These are phyloP conservation scores for Pseudonectria buxi DNA, from an alignment of 2,329 filamentous ascomycete genomes.

Conservation along the genomic window DNA sequence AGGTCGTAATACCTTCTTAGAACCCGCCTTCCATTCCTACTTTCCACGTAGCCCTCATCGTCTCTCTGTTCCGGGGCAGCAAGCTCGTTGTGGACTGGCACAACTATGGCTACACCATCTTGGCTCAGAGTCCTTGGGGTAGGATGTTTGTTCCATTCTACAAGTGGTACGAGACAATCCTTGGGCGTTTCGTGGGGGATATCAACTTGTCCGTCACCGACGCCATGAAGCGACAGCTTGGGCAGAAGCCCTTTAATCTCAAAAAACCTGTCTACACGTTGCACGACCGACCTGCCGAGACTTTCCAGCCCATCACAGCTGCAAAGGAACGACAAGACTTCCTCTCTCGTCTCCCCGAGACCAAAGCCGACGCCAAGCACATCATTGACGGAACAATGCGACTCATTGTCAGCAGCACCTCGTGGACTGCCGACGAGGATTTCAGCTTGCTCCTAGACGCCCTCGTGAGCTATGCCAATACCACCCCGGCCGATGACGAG, in stretches of 20 bases:
- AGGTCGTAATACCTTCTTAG: conserved; percentile 33
- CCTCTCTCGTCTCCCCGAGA: conserved; percentile 59
- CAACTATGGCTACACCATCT: conserved; percentile 95
- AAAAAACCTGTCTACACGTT: conserved; percentile 60
- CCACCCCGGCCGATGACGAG: conserved; percentile 33
- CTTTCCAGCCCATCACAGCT: conserved; percentile 66
- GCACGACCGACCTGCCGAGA: conserved; percentile 77
- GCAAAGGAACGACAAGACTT: conserved; percentile 46
- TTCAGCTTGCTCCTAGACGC: conserved; percentile 83
- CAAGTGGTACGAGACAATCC: conserved; percentile 66
- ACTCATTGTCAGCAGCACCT: conserved; percentile 86
- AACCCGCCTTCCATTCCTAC: conserved; percentile 95
- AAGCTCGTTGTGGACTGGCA: conserved; percentile 93
- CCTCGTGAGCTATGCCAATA: conserved; percentile 63
- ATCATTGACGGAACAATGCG: conserved; percentile 54
- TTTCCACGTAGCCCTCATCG: conserved; percentile 64
- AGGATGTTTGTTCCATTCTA: conserved; percentile 76
- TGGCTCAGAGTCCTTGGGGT: conserved; percentile 53
- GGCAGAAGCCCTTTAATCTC: conserved; percentile 55
- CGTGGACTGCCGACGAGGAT: conserved; percentile 96
- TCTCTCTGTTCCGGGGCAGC: conserved; percentile 72
- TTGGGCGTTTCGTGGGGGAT: conserved; percentile 60
- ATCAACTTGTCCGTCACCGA: conserved; percentile 83
- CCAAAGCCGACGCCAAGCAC: conserved; percentile 49
- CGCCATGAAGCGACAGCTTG: conserved; percentile 75